Conservation (phyloP, 495 filamentous ascomycete genomes). For the Jackrogersella minutella region DNA sequence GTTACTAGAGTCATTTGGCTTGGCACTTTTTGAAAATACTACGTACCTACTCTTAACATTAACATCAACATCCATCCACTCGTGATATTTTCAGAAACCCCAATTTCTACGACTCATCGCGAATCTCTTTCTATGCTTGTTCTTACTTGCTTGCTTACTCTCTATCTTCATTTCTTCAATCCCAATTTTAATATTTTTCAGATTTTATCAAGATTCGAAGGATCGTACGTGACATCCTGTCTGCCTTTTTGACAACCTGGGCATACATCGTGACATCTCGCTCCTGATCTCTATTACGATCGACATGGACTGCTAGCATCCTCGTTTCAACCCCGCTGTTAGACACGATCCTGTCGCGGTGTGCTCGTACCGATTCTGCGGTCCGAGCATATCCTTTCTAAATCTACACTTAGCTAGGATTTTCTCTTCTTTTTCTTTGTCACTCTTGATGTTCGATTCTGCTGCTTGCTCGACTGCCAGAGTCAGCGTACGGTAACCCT, state of each 20-base stretch:
- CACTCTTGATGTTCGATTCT: constrained; percentile 11
- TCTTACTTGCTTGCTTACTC: neutral
- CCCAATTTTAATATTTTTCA: constrained; percentile 17
- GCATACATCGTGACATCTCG: constrained; percentile 20
- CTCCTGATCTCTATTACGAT: constrained; percentile 36
- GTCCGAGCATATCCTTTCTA: constrained; percentile 36
- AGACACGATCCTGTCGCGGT: constrained; percentile 30
- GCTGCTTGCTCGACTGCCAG: constrained; percentile 7
- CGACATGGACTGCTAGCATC: constrained; percentile 39
- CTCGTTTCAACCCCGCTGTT: constrained; percentile 43
- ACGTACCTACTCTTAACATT: too few relatives aligned
- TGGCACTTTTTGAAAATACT: constrained; percentile 32
- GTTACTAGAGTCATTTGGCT: constrained; percentile 20
- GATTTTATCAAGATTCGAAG: constrained; percentile 19
- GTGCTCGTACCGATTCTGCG: constrained; percentile 33
- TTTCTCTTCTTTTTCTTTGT: constrained; percentile 14
- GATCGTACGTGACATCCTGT: constrained; percentile 32
- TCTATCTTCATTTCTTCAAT: constrained; percentile 12
- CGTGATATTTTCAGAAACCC: constrained; percentile 5
- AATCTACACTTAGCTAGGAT: constrained; percentile 13
- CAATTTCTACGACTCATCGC: constrained; percentile 11
- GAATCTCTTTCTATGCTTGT: neutral
- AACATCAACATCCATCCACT: neutral
- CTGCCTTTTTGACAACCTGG: constrained; percentile 14
- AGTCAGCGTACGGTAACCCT: constrained; percentile 10